A percentile compares a stretch with the other conserved stretches of the same genome.
phyloP scores from a whole-genome alignment of 139 green algal species.

The Klebsormidium nitens region DNA sequence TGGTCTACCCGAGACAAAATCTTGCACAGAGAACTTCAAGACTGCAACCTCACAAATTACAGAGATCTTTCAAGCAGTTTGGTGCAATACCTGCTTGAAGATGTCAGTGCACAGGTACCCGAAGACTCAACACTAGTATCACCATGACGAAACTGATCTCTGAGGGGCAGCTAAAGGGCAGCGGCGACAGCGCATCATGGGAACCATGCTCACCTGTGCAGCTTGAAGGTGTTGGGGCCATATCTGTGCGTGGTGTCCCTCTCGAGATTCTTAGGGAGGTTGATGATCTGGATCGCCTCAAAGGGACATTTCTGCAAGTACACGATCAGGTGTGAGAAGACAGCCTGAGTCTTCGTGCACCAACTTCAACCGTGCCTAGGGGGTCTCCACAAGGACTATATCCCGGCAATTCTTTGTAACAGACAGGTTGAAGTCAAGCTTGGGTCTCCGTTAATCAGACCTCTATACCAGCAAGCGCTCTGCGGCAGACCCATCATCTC shows the following conservation, averaged over 20 bases:
- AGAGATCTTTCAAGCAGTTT: no score
- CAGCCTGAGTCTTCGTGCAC: neutral
- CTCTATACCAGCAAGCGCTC: neutral
- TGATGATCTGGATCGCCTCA: slow-evolving; percentile 99
- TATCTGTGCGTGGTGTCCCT: slow-evolving; percentile 97
- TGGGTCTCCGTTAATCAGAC: no score
- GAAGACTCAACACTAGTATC: no score
- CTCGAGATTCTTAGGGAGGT: slow-evolving; percentile 96
- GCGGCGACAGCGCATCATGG: no score
- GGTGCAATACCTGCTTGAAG: no score
- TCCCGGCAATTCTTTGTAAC: neutral
- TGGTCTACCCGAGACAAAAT: no score
- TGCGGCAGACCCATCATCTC: neutral
- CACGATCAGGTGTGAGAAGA: neutral
- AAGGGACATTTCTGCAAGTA: slow-evolving; percentile 94
- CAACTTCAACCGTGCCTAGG: neutral
- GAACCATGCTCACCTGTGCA: slow-evolving; percentile 96
- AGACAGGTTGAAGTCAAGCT: neutral
- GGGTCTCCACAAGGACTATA: neutral
- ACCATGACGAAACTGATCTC: no score
- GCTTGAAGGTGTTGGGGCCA: slow-evolving; percentile 98
- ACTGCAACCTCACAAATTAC: no score
- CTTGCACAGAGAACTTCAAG: no score
- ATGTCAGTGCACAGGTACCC: no score
- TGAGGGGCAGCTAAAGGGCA: no score